Percentiles rank a stretch among this genome's conserved stretches.
Conservation (phyloP, 2,329 filamentous ascomycete genomes). For the Talaromyces sp. region DNA sequence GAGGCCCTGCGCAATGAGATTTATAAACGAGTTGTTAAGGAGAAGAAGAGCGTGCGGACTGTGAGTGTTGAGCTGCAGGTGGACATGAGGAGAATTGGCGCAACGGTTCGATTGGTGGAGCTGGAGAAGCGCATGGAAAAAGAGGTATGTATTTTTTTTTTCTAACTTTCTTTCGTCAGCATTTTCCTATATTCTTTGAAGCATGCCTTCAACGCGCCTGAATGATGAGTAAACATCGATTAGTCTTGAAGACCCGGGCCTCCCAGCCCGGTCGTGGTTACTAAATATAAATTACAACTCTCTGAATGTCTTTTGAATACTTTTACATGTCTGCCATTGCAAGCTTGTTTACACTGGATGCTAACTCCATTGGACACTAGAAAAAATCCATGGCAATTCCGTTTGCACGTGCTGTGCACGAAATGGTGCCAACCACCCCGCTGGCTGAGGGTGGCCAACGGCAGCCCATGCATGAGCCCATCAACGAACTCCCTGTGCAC, state of each 20-base stretch:
- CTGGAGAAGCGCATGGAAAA: slow-evolving; percentile 72
- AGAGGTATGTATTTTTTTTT: slow-evolving; percentile 56
- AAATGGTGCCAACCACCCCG: slow-evolving; percentile 71
- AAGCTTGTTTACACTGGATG: slow-evolving; percentile 6
- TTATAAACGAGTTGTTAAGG: slow-evolving; percentile 60
- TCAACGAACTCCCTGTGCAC: slow-evolving; percentile 60
- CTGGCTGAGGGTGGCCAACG: slow-evolving; percentile 32
- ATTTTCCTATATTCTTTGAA: too few species aligned
- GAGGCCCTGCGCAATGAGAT: slow-evolving; percentile 68
- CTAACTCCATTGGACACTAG: slow-evolving; percentile 41
- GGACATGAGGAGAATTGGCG: slow-evolving; percentile 77
- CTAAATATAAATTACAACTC: slow-evolving; percentile 66
- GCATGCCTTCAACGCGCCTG: slow-evolving; percentile 1
- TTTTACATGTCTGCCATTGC: neutral
- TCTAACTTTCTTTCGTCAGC: too few species aligned
- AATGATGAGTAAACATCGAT: slow-evolving; percentile 81
- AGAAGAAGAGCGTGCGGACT: slow-evolving; percentile 63
- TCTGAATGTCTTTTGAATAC: slow-evolving; percentile 48
- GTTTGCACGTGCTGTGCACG: slow-evolving; percentile 68
- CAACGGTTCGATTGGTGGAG: slow-evolving; percentile 78
- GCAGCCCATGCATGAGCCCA: slow-evolving; percentile 50
- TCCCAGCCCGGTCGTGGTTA: slow-evolving; percentile 46
- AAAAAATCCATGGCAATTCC: slow-evolving; percentile 68
- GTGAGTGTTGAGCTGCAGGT: slow-evolving; percentile 73
- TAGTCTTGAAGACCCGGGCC: slow-evolving; percentile 95